Evolutionary conservation across 148 eudicot species (phyloP).

Genomic region (Rhododendron mucronatum): DNA sequence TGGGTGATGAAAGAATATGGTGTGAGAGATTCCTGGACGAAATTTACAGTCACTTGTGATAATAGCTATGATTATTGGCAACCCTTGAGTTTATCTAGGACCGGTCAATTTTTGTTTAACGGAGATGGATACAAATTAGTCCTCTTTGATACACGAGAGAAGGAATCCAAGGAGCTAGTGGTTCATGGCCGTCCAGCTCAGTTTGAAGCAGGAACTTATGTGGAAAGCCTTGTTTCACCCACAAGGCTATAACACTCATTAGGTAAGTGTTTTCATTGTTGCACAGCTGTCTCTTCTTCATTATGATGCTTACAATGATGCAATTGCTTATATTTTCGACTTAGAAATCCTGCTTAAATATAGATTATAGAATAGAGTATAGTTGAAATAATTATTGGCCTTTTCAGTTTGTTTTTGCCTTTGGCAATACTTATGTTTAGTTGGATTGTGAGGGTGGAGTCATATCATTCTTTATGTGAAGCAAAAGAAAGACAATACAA

Average conservation of each 20-base stretch:
- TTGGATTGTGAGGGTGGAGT: not conserved
- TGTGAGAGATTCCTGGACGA: not conserved
- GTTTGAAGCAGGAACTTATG: not conserved
- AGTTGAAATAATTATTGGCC: not conserved
- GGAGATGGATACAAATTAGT: not conserved
- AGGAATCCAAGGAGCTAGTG: not conserved
- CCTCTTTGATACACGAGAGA: not conserved
- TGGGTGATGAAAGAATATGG: slow-evolving; percentile 10
- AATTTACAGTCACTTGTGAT: not conserved
- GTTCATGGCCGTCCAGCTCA: not conserved
- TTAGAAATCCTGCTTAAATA: not conserved
- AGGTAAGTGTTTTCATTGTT: not conserved
- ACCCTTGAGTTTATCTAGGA: not conserved
- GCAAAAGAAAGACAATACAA: too few species aligned
- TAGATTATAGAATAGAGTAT: not conserved
- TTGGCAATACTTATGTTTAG: not conserved
- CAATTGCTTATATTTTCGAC: not conserved
- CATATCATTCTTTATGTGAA: not conserved
- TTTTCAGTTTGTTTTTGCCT: too few species aligned
- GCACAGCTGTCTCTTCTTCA: not conserved
- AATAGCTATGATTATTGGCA: not conserved
- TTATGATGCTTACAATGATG: too few species aligned
- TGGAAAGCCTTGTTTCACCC: not conserved
- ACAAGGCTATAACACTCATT: not conserved
- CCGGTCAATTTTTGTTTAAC: not conserved